These are phyloP conservation scores for Hypoxylon sp. DNA, from an alignment of 2,329 filamentous ascomycete genomes.

Conservation along the genomic window DNA sequence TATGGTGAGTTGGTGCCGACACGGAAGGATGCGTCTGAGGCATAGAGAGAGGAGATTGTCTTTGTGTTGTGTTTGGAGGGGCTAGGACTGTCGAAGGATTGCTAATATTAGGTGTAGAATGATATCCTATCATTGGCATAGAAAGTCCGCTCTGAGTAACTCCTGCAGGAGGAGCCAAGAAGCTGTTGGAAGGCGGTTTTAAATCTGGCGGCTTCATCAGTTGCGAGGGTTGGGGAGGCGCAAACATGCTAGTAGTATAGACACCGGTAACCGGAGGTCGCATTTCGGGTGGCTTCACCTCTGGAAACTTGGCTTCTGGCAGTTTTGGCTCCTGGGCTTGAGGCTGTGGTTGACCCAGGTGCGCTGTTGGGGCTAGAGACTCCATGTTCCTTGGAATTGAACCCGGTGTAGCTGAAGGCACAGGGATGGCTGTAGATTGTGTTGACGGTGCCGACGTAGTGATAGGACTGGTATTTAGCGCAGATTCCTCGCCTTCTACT, in stretches of 20 bases:
- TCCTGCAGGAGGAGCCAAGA: constrained; percentile 53
- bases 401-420: constrained; percentile 13
- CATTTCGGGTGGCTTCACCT: constrained; percentile 51
- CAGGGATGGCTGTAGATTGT: constrained; percentile 21
- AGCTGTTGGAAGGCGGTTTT: constrained; percentile 52
- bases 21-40: constrained; percentile 49
- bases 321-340: constrained; percentile 38
- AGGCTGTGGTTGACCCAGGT: constrained; percentile 22
- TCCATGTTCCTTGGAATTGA: constrained; percentile 23
- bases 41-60: constrained; percentile 57
- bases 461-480: not conserved
- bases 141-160: constrained; percentile 52
- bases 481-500: constrained; percentile 21
- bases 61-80: constrained; percentile 60
- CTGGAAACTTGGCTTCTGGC: constrained; percentile 45
- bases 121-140: constrained; percentile 57
- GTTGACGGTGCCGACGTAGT: constrained; percentile 26
- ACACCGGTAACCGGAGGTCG: constrained; percentile 43
- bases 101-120: constrained; percentile 41
- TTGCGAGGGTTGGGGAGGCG: constrained; percentile 49
- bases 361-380: constrained; percentile 15
- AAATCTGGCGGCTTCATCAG: constrained; percentile 52
- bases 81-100: constrained; percentile 61
- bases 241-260: constrained; percentile 56
- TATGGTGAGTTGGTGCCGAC: constrained; percentile 18